Evolutionary conservation across 2,329 filamentous ascomycete species (phyloP).

Genomic region (Diaporthe citrichinensis): DNA sequence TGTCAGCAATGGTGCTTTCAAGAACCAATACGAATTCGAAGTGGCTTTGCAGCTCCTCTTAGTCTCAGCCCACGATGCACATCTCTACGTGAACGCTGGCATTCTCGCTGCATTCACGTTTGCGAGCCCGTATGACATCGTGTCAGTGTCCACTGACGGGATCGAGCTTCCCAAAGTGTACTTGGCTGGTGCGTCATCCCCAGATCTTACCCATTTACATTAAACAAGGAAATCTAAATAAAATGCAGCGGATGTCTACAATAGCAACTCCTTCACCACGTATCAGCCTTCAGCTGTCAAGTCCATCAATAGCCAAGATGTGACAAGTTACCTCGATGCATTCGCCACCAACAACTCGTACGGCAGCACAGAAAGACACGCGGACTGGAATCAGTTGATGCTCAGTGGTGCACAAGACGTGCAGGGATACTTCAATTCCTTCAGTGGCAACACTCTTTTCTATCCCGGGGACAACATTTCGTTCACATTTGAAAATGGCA

Average conservation of each 20-base stretch:
- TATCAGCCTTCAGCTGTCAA: slow-evolving; percentile 45
- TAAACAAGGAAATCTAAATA: slow-evolving; percentile 34
- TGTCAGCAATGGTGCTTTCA: slow-evolving; percentile 50
- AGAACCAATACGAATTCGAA: slow-evolving; percentile 56
- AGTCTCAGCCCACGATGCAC: slow-evolving; percentile 53
- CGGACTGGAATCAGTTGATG: slow-evolving; percentile 58
- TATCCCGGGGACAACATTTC: slow-evolving; percentile 52
- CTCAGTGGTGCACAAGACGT: slow-evolving; percentile 48
- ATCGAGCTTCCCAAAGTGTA: slow-evolving; percentile 53
- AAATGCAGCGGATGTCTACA: neutral
- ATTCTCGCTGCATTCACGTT: slow-evolving; percentile 51
- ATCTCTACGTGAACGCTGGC: slow-evolving; percentile 50
- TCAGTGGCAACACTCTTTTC: slow-evolving; percentile 31
- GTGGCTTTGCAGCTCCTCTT: slow-evolving; percentile 51
- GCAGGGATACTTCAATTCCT: neutral
- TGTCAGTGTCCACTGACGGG: slow-evolving; percentile 51
- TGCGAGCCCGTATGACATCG: slow-evolving; percentile 48
- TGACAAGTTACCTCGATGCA: slow-evolving; percentile 46
- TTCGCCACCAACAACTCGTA: slow-evolving; percentile 52
- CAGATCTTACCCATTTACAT: too few relatives aligned
- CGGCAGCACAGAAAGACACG: slow-evolving; percentile 55
- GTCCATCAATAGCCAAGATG: slow-evolving; percentile 51
- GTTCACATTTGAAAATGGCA: slow-evolving; percentile 49
- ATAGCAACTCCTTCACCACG: slow-evolving; percentile 27
- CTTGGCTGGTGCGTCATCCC: slow-evolving; percentile 32